Percentiles rank a stretch among this genome's conserved stretches.
Conservation (phyloP, 768 basidiomycete species). For the Suillus sp. region DNA sequence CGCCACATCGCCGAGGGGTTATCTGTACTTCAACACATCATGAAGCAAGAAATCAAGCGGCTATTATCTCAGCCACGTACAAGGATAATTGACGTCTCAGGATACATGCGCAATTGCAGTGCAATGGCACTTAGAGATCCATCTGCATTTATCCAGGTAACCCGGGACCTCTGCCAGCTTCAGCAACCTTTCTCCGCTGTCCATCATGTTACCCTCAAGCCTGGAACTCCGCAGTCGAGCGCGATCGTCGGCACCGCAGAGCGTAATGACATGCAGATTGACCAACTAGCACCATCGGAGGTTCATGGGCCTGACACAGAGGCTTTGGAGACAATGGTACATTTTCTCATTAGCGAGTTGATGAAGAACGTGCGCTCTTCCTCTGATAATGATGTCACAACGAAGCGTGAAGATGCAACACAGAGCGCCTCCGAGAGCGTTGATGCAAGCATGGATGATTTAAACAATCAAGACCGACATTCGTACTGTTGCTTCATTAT, state of each 20-base stretch:
- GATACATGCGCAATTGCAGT: conserved; percentile 75
- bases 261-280: conserved; percentile 62
- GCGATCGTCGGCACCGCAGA: conserved; percentile 19
- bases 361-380: conserved; percentile 58
- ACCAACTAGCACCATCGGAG: conserved; percentile 33
- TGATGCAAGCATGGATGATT: conserved; percentile 20
- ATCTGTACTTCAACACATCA: conserved; percentile 61
- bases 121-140: conserved; percentile 84
- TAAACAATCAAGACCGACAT: conserved; percentile 33
- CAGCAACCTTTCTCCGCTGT: conserved; percentile 59
- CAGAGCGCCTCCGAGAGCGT: conserved; percentile 15
- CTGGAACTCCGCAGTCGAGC: conserved; percentile 29
- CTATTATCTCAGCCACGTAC: conserved; percentile 77
- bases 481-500: conserved; percentile 81
- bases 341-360: conserved; percentile 74
- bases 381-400: conserved; percentile 31
- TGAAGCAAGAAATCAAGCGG: conserved; percentile 81
- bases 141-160: conserved; percentile 70
- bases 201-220: conserved; percentile 62
- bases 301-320: conserved; percentile 38
- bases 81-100: conserved; percentile 64
- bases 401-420: conserved; percentile 17
- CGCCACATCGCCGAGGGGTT: conserved; percentile 89
- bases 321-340: conserved; percentile 59
- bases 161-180: conserved; percentile 71